Percentiles rank a stretch among this genome's conserved stretches.
These are phyloP conservation scores for Lonicera japonica DNA, from an alignment of 129 eudicot species.

Conservation along the genomic window DNA sequence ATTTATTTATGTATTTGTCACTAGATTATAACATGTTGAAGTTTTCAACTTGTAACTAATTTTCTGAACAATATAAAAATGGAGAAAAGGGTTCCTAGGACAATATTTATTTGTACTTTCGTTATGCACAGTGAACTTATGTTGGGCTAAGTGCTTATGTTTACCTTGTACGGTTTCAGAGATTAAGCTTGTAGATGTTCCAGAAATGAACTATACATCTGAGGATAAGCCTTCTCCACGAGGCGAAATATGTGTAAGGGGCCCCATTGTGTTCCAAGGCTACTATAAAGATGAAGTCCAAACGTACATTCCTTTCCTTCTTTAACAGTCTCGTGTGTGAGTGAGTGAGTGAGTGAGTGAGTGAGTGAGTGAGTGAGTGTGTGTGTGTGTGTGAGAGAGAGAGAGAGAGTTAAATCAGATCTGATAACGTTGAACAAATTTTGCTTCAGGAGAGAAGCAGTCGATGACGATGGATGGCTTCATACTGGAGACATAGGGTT, in stretches of 20 bases:
- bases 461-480: conserved; percentile 94
- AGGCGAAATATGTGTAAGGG: conserved; percentile 85
- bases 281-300: conserved; percentile 84
- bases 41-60: not conserved
- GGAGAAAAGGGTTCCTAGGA: not conserved
- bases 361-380: too few relatives aligned
- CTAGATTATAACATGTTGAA: not conserved
- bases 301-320: conserved; percentile 43
- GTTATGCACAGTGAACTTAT: not conserved
- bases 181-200: conserved; percentile 84
- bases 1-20: too few relatives aligned
- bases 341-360: too few relatives aligned
- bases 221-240: conserved; percentile 87
- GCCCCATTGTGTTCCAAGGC: conserved; percentile 79
- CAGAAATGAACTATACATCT: conserved; percentile 86
- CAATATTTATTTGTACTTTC: not conserved
- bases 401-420: conserved; percentile 1
- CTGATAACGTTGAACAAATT: conserved; percentile 15
- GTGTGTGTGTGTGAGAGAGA: not conserved
- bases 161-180: conserved; percentile 37
- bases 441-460: conserved; percentile 61
- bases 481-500: conserved; percentile 90
- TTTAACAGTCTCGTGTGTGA: conserved; percentile 1
- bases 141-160: not conserved
- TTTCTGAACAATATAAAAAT: not conserved